Base-by-base conservation (phyloP, 2,329 filamentous ascomycete species). In the Chrysoporthe deuterocubensis region DNA sequence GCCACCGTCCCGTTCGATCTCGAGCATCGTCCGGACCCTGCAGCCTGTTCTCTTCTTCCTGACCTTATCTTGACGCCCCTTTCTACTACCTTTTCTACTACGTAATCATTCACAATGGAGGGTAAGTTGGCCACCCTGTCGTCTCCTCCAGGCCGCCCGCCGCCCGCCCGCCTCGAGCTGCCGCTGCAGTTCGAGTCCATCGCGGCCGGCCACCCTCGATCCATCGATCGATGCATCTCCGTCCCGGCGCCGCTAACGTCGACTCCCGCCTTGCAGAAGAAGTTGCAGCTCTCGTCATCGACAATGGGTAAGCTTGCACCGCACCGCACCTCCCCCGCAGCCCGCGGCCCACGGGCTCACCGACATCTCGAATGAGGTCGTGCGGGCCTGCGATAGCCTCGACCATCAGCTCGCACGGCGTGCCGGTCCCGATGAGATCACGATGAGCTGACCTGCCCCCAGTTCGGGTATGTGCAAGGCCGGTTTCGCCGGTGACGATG, bases 391-490 rank as follows among this genome's bases (percentile, higher is more conserved):
- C 40, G 16, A 52, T 26, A 59, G 61, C 67, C 58, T 59, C 65
- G 44, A 16, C 32, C 62, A 56, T 0, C n/a, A n/a, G 16, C 34
- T 65, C 63, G 59, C 62, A 50, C 18, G 8, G 64, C 57, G 18
- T 50, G 56, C 18, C 18, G 18, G 32, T 5, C 26, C 58, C 65
- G 44, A 40, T 42, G 37, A 4, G 58, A 65, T 64, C 26, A 62
- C 32, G 54, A 50, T 52, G 62, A 70, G 73, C 83, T 85, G 74
- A 85, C 79, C 71, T 74, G 67, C 74, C 69, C 79, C 73, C 83
- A 98, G 95, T 91, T 98, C 96, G 86, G 96, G 96, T 90, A 98
- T 99, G 96, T 99, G 96, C 89, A 99, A 99, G 90, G 96, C 96
- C 92, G 96, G 96, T 94, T 99, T 99, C 87, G 96, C 96, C 89